These are phyloP conservation scores for Cryptococcus sp. DNA, from an alignment of 1,284 basidiomycete genomes.

Conservation along the genomic window DNA sequence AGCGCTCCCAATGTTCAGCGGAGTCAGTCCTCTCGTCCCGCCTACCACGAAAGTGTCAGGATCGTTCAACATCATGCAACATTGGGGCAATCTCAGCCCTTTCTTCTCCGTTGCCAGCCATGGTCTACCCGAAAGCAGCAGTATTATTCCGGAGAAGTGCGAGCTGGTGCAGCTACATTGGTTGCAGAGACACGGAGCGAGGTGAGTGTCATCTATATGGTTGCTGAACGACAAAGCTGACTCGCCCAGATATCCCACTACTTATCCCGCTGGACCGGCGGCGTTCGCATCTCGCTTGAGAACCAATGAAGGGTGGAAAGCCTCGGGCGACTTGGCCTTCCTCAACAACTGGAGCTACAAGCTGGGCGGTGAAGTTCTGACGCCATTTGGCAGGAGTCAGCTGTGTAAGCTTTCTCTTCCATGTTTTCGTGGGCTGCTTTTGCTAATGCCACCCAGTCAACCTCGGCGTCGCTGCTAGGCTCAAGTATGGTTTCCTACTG, in stretches of 20 bases:
- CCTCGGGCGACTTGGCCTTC: constrained; percentile 52
- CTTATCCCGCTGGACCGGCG: constrained; percentile 35
- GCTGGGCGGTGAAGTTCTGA: constrained; percentile 57
- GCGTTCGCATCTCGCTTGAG: constrained; percentile 37
- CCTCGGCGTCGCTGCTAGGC: constrained; percentile 49
- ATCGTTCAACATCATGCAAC: constrained; percentile 51
- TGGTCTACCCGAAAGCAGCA: constrained; percentile 50
- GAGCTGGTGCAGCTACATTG: constrained; percentile 52
- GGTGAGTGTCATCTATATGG: constrained; percentile 24
- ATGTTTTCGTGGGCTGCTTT: background rate
- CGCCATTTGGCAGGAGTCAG: constrained; percentile 57
- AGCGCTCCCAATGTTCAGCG: constrained; percentile 70
- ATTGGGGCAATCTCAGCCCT: constrained; percentile 56
- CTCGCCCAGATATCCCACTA: constrained; percentile 42
- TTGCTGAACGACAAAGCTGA: background rate
- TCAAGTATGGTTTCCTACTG: constrained; percentile 53
- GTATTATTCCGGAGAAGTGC: constrained; percentile 52
- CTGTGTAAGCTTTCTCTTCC: constrained; percentile 39
- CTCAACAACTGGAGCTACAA: constrained; percentile 56
- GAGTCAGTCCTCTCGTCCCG: constrained; percentile 65
- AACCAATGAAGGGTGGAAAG: constrained; percentile 34
- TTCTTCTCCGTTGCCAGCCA: constrained; percentile 54
- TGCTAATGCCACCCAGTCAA: constrained; percentile 31
- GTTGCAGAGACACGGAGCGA: constrained; percentile 55
- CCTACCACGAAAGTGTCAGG: constrained; percentile 30